These are phyloP conservation scores for Cardiospermum halicacabum DNA, from an alignment of 345 rosid genomes.

Conservation along the genomic window DNA sequence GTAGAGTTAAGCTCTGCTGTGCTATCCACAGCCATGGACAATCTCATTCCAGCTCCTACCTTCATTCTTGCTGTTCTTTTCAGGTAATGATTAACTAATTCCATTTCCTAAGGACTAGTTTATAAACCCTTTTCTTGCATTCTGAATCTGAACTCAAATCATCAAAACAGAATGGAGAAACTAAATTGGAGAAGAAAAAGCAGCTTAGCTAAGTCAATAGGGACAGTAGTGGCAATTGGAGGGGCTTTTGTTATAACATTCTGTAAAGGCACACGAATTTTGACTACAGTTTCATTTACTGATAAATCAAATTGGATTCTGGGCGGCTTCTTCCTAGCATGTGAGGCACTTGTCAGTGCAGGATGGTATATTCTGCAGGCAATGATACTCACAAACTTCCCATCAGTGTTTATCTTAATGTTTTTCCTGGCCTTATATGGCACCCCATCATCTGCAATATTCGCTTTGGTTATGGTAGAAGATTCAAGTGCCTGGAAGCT, in stretches of 20 bases:
- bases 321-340: constrained; percentile 58
- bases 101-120: background rate
- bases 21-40: constrained; percentile 50
- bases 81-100: constrained; percentile 41
- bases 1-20: constrained; percentile 52
- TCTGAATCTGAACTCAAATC: background rate
- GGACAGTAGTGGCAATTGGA: constrained; percentile 46
- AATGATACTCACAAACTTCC: constrained; percentile 25
- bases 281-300: constrained; percentile 18
- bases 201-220: constrained; percentile 52
- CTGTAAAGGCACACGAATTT: constrained; percentile 48
- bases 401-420: constrained; percentile 23
- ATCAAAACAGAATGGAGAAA: constrained; percentile 55
- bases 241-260: constrained; percentile 68
- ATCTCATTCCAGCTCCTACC: constrained; percentile 55
- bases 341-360: constrained; percentile 38
- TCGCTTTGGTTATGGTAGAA: constrained; percentile 25
- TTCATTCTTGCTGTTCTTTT: constrained; percentile 51
- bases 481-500: constrained; percentile 41
- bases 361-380: constrained; percentile 54
- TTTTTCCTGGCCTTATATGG: constrained; percentile 19
- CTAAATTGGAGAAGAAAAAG: constrained; percentile 39
- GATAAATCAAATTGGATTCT: constrained; percentile 47
- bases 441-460: constrained; percentile 20
- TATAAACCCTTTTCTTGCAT: background rate